phyloP scores from a whole-genome alignment of 2,329 filamentous ascomycete genomes.

The Keithomyces neogunnii region DNA sequence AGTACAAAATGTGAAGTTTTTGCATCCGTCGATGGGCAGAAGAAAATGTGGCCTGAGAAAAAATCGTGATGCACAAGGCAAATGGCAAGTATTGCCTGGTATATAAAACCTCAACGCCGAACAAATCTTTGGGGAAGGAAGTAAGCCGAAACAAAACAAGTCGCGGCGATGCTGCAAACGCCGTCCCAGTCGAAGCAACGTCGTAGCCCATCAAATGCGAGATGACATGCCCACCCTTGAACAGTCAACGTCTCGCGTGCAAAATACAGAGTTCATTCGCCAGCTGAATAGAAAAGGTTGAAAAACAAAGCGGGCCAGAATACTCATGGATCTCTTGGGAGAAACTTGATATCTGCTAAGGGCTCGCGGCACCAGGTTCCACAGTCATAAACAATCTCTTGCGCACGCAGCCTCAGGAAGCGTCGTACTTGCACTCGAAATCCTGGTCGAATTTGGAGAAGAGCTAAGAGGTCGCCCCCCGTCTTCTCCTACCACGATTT shows the following conservation, averaged over 20 bases:
- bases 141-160: neutral
- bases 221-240: neutral
- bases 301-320: constrained; percentile 11
- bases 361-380: neutral
- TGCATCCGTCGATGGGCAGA: neutral
- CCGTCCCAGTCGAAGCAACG: neutral
- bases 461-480: constrained; percentile 25
- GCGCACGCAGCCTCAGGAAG: neutral
- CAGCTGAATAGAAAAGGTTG: constrained; percentile 4
- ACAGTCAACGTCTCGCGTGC: neutral
- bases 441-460: no score
- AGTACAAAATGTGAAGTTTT: no score
- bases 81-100: constrained; percentile 6
- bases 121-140: neutral
- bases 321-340: constrained; percentile 1
- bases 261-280: neutral
- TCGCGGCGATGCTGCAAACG: neutral
- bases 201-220: neutral
- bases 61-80: neutral
- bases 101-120: constrained; percentile 9
- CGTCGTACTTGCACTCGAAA: neutral
- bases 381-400: neutral
- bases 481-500: constrained; percentile 67
- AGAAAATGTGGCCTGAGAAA: neutral
- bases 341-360: neutral